Percentiles rank a stretch among this genome's conserved stretches.
Evolutionary conservation across 2,329 filamentous ascomycete genomes (phyloP).

Genomic region (Xylaria sp.): DNA sequence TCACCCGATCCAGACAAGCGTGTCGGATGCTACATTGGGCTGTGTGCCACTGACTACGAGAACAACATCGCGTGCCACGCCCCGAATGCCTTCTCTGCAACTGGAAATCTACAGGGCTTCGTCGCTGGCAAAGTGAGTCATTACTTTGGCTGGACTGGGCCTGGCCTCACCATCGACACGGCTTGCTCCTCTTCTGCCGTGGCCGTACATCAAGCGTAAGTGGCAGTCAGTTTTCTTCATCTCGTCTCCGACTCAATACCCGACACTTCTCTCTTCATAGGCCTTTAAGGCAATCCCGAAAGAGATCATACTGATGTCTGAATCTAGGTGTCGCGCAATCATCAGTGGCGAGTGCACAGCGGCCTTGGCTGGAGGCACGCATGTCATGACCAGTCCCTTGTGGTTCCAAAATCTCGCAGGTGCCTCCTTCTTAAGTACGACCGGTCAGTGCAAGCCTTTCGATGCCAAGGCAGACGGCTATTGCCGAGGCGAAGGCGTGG

Average conservation of each 20-base stretch:
- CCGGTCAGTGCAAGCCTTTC: conserved; percentile 48
- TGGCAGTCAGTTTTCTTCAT: not conserved
- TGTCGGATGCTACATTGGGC: conserved; percentile 55
- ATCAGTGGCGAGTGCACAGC: conserved; percentile 45
- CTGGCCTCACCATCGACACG: conserved; percentile 45
- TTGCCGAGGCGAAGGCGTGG: conserved; percentile 62
- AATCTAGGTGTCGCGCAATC: conserved; percentile 42
- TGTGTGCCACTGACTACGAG: conserved; percentile 54
- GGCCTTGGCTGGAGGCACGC: conserved; percentile 50
- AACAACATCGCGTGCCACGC: conserved; percentile 53
- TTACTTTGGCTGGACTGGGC: conserved; percentile 50
- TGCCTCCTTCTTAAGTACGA: conserved; percentile 46
- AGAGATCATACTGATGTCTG: not conserved
- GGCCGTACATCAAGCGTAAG: conserved; percentile 51
- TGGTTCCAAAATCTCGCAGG: conserved; percentile 43
- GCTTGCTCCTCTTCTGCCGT: conserved; percentile 52
- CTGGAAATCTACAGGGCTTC: conserved; percentile 41
- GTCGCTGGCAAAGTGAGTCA: conserved; percentile 46
- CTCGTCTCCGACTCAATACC: not conserved
- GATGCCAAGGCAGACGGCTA: conserved; percentile 61
- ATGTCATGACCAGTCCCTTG: conserved; percentile 45
- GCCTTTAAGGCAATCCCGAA: not conserved
- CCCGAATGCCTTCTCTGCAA: conserved; percentile 52
- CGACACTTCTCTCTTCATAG: not conserved
- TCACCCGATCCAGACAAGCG: conserved; percentile 23